Evolutionary conservation across 139 green algal genomes (phyloP).

Genomic region (Marvania coccoides): DNA sequence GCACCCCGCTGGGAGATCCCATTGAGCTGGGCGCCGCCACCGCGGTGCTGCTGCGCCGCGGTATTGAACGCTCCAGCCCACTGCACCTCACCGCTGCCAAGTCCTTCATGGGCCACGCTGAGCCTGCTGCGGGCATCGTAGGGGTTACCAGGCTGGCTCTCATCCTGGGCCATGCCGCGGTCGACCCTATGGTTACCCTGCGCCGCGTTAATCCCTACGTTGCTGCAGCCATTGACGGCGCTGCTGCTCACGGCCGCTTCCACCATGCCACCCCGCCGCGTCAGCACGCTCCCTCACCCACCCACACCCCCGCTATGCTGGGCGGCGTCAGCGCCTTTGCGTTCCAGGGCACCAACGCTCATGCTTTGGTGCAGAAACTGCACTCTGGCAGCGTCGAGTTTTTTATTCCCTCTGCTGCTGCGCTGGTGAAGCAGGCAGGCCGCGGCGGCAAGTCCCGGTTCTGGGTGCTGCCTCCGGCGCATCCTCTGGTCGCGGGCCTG

Average conservation of each 20-base stretch:
- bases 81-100: slow-evolving; percentile 68
- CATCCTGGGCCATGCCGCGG: slow-evolving; percentile 4
- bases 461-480: slow-evolving; percentile 25
- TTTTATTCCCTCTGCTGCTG: neutral
- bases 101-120: slow-evolving; percentile 70
- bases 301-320: neutral
- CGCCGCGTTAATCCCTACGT: slow-evolving; percentile 50
- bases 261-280: slow-evolving; percentile 14
- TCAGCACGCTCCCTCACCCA: neutral
- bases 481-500: slow-evolving; percentile 1
- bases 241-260: neutral
- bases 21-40: slow-evolving; percentile 75
- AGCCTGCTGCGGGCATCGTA: slow-evolving; percentile 71
- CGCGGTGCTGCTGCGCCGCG: slow-evolving; percentile 12
- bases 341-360: slow-evolving; percentile 67
- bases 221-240: slow-evolving; percentile 25
- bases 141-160: slow-evolving; percentile 50
- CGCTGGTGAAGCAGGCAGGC: neutral
- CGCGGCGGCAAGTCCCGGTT: neutral
- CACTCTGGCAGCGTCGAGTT: neutral
- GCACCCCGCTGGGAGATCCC: slow-evolving; percentile 62
- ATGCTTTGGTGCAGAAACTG: slow-evolving; percentile 25
- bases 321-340: slow-evolving; percentile 67
- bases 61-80: slow-evolving; percentile 8
- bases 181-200: slow-evolving; percentile 50